Percentiles rank a stretch among this genome's conserved stretches.
These are phyloP conservation scores for Ajuga chamaepitys DNA, from an alignment of 257 asterid genomes.

Conservation along the genomic window DNA sequence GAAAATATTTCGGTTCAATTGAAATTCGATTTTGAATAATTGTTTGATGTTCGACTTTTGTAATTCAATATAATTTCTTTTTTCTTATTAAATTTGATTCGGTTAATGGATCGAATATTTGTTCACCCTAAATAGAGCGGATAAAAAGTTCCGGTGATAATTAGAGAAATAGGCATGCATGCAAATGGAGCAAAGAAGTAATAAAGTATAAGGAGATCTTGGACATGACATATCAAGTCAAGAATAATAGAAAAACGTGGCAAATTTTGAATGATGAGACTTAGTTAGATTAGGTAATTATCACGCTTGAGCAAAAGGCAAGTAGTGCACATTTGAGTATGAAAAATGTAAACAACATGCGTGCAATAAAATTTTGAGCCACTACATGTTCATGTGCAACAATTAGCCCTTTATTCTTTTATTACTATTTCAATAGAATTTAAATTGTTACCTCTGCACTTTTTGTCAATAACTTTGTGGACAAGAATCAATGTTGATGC, in stretches of 20 bases:
- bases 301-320: conserved; percentile 8
- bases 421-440: conserved; percentile 3
- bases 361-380: conserved; percentile 13
- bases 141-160: background rate
- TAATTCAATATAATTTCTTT: too few relatives aligned
- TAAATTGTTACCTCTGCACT: background rate
- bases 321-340: background rate
- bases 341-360: conserved; percentile 1
- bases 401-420: background rate
- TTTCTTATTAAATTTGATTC: too few relatives aligned
- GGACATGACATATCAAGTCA: background rate
- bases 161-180: background rate
- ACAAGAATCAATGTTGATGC: background rate
- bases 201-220: background rate
- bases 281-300: conserved; percentile 11
- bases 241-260: conserved; percentile 4
- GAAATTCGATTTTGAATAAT: too few relatives aligned
- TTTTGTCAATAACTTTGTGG: conserved; percentile 8
- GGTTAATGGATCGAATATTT: background rate
- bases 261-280: background rate
- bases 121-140: too few relatives aligned
- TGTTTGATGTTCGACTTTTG: too few relatives aligned
- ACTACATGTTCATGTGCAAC: conserved; percentile 11
- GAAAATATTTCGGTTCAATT: too few relatives aligned
- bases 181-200: background rate